Percentiles rank a stretch among this genome's conserved stretches.
Conservation (phyloP, 495 filamentous ascomycete genomes). For the Platismatia glauca region DNA sequence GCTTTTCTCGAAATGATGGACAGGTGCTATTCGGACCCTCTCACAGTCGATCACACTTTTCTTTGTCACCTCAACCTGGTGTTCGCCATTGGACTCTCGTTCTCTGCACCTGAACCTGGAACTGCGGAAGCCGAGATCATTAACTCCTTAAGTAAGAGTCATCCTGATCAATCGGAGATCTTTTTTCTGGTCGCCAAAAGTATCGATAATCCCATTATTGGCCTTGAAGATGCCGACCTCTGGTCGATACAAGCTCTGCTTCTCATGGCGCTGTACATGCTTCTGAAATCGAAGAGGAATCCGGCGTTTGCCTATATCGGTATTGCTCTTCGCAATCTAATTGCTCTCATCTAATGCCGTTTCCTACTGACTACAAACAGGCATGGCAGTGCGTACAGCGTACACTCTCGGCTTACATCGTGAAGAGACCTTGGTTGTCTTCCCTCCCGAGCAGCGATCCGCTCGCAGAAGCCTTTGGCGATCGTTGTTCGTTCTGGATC, state of each 20-base stretch:
- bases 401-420: conserved; percentile 53
- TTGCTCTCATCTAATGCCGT: conserved; percentile 15
- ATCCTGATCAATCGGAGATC: conserved; percentile 44
- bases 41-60: conserved; percentile 37
- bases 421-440: conserved; percentile 50
- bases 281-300: conserved; percentile 48
- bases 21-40: conserved; percentile 44
- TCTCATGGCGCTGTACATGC: conserved; percentile 53
- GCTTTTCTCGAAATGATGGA: conserved; percentile 42
- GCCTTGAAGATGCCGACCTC: conserved; percentile 53
- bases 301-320: conserved; percentile 51
- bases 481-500: conserved; percentile 52
- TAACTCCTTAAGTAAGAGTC: conserved; percentile 37
- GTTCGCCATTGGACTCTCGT: conserved; percentile 49
- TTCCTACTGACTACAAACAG: conserved; percentile 23
- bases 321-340: conserved; percentile 19
- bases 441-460: conserved; percentile 34
- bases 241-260: conserved; percentile 55
- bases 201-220: conserved; percentile 44
- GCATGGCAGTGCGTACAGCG: conserved; percentile 55
- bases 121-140: conserved; percentile 42
- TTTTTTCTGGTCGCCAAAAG: conserved; percentile 51
- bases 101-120: conserved; percentile 44
- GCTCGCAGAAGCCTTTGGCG: conserved; percentile 50
- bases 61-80: conserved; percentile 51